Base-by-base conservation (phyloP, 164 flowering plant genomes). In the Tetracentron sinense region DNA sequence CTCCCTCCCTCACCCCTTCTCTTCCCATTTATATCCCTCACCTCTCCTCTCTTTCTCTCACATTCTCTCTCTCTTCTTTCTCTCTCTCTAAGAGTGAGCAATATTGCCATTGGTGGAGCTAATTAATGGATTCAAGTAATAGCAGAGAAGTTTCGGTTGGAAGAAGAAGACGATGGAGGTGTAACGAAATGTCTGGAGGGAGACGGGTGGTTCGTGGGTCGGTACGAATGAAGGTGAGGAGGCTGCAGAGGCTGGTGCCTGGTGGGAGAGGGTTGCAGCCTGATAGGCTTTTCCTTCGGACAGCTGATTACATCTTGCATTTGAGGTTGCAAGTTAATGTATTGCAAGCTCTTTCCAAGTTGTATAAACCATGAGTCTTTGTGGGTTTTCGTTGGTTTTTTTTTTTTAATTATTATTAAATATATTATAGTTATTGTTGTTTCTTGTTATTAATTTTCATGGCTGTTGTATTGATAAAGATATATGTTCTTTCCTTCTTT, bases 221-320 rank as follows among this genome's bases (percentile, higher is more conserved):
- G 55, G 66, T 79, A 19, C 23, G 71, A 17, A 56, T 64, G 82
- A 85, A 81, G 77, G 79, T 86, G 30, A 78, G 59, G 77, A 82
- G 75, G 77, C 67, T 86, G 64, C 82, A 75, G 67, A 76, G 42
- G 72, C 70, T 89, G 12, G 71, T 89, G 6, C 92, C 92, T 6
- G 96, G 92, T 26, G 90, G 90, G 14, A 22, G 47, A 61, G 82
- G 77, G 25, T 31, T 89, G 66, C 63, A 69, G n/a, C 77, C 88
- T 7, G 92, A 83, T 52, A 61, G 56, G 25, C 87, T 89, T 8
- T 80, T 85, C 46, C 64, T 77, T 10, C 66, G 53, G 20, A 86
- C 90, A 0, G 96, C 96, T 0, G 71, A 85, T 56, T 85, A 89
- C 62, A 89, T 89, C 25, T 62, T 86, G 83, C 83, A 73, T 50